A percentile compares a stretch with the other conserved stretches of the same genome.
Evolutionary conservation across 1,139 yeast species (phyloP).

Genomic region (Nakaseomyces delphensis): DNA sequence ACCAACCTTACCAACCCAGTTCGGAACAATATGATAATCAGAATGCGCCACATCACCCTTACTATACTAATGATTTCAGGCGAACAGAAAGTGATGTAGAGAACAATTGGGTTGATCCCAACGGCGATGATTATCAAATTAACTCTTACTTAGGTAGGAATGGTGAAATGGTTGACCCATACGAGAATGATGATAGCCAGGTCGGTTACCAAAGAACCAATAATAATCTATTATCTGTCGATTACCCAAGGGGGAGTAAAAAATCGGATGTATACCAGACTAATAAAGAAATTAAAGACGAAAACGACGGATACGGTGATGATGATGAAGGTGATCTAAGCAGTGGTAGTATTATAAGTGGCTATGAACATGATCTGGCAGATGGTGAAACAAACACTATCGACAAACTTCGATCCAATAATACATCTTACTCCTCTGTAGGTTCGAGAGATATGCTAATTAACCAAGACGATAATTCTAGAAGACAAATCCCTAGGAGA

Average conservation of each 20-base stretch:
- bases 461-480: slow-evolving; percentile 12
- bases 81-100: slow-evolving; percentile 19
- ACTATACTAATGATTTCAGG: slow-evolving; percentile 11
- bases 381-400: slow-evolving; percentile 21
- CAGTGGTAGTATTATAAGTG: slow-evolving; percentile 11
- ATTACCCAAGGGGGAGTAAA: not conserved
- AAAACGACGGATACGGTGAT: slow-evolving; percentile 7
- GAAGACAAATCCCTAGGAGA: slow-evolving; percentile 16
- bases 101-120: slow-evolving; percentile 26
- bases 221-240: not conserved
- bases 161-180: slow-evolving; percentile 32
- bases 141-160: slow-evolving; percentile 29
- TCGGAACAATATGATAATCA: slow-evolving; percentile 4
- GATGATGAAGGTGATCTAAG: slow-evolving; percentile 14
- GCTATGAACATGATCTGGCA: slow-evolving; percentile 23
- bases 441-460: slow-evolving; percentile 16
- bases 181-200: slow-evolving; percentile 10
- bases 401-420: slow-evolving; percentile 15
- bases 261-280: not conserved
- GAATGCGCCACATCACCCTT: slow-evolving; percentile 6
- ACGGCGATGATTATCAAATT: slow-evolving; percentile 32
- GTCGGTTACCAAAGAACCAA: not conserved
- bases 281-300: slow-evolving; percentile 6
- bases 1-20: not conserved
- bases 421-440: slow-evolving; percentile 14